Percentiles rank a stretch among this genome's conserved stretches.
Conservation (phyloP, 1,284 basidiomycete genomes). For the Leccinum pachyderme region DNA sequence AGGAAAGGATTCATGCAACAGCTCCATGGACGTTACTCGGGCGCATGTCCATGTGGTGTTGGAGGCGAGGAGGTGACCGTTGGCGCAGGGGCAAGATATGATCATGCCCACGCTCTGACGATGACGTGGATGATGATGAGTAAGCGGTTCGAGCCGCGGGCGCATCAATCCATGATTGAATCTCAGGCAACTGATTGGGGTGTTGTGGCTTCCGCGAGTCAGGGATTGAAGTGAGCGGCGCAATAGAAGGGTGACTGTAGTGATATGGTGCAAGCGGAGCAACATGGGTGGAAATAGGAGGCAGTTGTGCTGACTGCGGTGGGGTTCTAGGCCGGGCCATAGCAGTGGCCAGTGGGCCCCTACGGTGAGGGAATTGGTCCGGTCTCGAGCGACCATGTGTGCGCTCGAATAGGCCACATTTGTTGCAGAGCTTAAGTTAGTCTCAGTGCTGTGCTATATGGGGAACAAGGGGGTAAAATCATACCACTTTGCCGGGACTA, state of each 20-base stretch:
- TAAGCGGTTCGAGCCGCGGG: conserved; percentile 30
- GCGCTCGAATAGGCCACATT: conserved; percentile 79
- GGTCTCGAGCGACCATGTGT: conserved; percentile 77
- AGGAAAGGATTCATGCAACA: conserved; percentile 21
- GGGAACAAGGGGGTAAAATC: conserved; percentile 30
- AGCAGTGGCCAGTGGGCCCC: conserved; percentile 58
- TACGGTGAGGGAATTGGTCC: conserved; percentile 78
- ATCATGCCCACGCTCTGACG: conserved; percentile 31
- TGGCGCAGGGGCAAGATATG: conserved; percentile 32
- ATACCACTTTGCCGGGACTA: conserved; percentile 76
- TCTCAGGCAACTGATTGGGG: conserved; percentile 34
- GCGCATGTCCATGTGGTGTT: conserved; percentile 35
- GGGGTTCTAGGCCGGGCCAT: conserved; percentile 36
- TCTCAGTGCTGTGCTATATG: conserved; percentile 11
- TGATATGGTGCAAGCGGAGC: conserved; percentile 43
- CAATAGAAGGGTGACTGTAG: conserved; percentile 49
- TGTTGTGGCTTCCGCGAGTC: conserved; percentile 34
- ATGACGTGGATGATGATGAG: conserved; percentile 16
- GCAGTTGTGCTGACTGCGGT: conserved; percentile 38
- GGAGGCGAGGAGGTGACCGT: conserved; percentile 33
- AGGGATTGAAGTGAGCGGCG: conserved; percentile 40
- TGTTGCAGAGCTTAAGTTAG: conserved; percentile 75
- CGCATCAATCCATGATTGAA: conserved; percentile 37
- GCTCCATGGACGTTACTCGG: conserved; percentile 31
- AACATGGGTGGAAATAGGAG: conserved; percentile 37